phyloP scores from a whole-genome alignment of 495 filamentous ascomycete species.

The Aspergillus affinis region DNA sequence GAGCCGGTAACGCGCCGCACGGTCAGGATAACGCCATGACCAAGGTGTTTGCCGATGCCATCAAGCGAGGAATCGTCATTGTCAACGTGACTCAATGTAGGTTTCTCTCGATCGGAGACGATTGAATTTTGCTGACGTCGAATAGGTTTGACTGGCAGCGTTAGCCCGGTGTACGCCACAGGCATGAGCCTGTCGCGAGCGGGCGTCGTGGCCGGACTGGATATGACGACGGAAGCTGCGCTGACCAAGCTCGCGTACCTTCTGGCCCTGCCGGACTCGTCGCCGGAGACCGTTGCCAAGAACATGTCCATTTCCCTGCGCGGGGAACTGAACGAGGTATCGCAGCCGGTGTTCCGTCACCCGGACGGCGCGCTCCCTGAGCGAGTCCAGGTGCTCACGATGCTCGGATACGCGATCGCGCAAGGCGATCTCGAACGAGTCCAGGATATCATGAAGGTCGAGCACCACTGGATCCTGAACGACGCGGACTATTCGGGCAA shows the following conservation, averaged over 20 bases:
- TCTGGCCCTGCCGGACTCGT: slow-evolving; percentile 65
- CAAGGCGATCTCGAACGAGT: slow-evolving; percentile 67
- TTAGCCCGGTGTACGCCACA: slow-evolving; percentile 87
- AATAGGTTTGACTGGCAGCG: slow-evolving; percentile 71
- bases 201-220: slow-evolving; percentile 88
- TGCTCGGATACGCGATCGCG: slow-evolving; percentile 78
- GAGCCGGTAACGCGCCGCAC: slow-evolving; percentile 88
- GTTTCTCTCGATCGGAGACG: slow-evolving; percentile 5
- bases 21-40: slow-evolving; percentile 82
- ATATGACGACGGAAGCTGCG: slow-evolving; percentile 92
- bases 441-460: slow-evolving; percentile 62
- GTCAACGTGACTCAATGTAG: slow-evolving; percentile 94
- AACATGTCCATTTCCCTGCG: slow-evolving; percentile 76
- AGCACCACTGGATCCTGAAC: slow-evolving; percentile 67
- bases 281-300: slow-evolving; percentile 58
- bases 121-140: not conserved
- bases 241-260: slow-evolving; percentile 92
- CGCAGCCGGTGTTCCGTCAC: slow-evolving; percentile 66
- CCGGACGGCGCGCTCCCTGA: slow-evolving; percentile 55
- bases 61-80: slow-evolving; percentile 78
- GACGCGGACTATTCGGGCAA: slow-evolving; percentile 86
- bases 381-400: slow-evolving; percentile 58
- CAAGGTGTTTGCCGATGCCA: slow-evolving; percentile 73
- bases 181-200: slow-evolving; percentile 84
- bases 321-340: slow-evolving; percentile 82